A percentile compares a stretch with the other conserved stretches of the same genome.
Evolutionary conservation across 139 green algal genomes (phyloP).

Genomic region (Trebouxia sp.): DNA sequence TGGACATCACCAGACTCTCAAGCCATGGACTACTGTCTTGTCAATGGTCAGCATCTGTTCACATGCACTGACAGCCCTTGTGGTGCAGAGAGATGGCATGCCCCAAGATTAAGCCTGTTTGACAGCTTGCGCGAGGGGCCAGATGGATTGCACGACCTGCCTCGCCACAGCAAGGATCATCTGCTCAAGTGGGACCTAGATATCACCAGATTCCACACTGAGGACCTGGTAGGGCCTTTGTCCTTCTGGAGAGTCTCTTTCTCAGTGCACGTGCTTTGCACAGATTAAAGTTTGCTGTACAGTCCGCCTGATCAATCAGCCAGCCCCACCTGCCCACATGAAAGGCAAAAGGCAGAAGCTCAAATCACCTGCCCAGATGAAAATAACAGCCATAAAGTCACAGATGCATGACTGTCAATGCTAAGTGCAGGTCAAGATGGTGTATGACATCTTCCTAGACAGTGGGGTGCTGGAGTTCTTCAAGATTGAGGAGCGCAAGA

Average conservation of each 20-base stretch:
- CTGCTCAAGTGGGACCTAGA: conserved; percentile 43
- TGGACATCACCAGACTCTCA: conserved; percentile 35
- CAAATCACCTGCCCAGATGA: neutral
- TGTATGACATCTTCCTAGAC: conserved; percentile 62
- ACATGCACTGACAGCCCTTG: neutral
- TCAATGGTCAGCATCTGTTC: too few species aligned
- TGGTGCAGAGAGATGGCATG: conserved; percentile 8
- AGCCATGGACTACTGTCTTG: neutral
- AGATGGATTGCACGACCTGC: neutral
- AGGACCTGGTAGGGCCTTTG: conserved; percentile 36
- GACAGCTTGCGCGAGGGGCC: neutral
- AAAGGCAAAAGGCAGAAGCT: neutral
- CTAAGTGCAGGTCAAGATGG: conserved; percentile 44
- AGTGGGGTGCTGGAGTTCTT: conserved; percentile 50
- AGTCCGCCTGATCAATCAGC: neutral
- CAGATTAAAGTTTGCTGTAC: neutral
- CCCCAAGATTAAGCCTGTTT: conserved; percentile 16
- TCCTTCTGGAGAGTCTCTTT: conserved; percentile 16
- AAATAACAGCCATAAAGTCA: neutral
- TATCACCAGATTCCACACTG: conserved; percentile 32
- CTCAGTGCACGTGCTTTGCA: too few species aligned
- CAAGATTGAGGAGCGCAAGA: conserved; percentile 38
- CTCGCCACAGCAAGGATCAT: conserved; percentile 6
- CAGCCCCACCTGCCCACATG: neutral
- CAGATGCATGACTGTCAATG: neutral